A percentile compares a stretch with the other conserved stretches of the same genome.
phyloP scores from a whole-genome alignment of 2,329 filamentous ascomycete species.

The Fusarium sarcochroum region DNA sequence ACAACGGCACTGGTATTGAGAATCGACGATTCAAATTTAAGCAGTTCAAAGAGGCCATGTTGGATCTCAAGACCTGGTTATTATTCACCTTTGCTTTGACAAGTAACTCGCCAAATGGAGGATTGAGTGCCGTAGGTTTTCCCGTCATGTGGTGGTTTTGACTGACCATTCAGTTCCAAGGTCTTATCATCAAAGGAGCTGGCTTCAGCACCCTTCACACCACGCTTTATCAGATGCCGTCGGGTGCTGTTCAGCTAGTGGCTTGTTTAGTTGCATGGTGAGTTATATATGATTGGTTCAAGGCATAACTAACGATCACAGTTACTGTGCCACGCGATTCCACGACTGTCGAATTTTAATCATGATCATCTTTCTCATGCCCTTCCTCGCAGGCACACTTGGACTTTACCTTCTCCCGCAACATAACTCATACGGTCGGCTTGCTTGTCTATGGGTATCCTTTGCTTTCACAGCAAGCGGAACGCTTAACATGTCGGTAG shows the following conservation, averaged over 20 bases:
- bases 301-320: not conserved
- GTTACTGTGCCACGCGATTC: slow-evolving; percentile 15
- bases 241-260: slow-evolving; percentile 34
- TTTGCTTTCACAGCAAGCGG: slow-evolving; percentile 45
- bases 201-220: slow-evolving; percentile 39
- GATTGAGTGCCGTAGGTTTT: slow-evolving; percentile 47
- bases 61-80: slow-evolving; percentile 73
- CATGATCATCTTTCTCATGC: slow-evolving; percentile 32
- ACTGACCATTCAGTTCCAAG: slow-evolving; percentile 39
- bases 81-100: slow-evolving; percentile 66
- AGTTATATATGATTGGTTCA: slow-evolving; percentile 13
- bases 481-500: slow-evolving; percentile 44
- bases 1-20: slow-evolving; percentile 66
- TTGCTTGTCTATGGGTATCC: slow-evolving; percentile 46
- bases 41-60: slow-evolving; percentile 62
- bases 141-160: not conserved
- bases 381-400: slow-evolving; percentile 20
- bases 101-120: slow-evolving; percentile 70
- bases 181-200: slow-evolving; percentile 44
- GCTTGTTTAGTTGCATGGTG: slow-evolving; percentile 38
- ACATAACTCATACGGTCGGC: slow-evolving; percentile 31
- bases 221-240: slow-evolving; percentile 38
- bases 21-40: slow-evolving; percentile 64
- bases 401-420: slow-evolving; percentile 21
- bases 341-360: slow-evolving; percentile 29